phyloP scores from a whole-genome alignment of 306 rosid species.

The Quercus suber region DNA sequence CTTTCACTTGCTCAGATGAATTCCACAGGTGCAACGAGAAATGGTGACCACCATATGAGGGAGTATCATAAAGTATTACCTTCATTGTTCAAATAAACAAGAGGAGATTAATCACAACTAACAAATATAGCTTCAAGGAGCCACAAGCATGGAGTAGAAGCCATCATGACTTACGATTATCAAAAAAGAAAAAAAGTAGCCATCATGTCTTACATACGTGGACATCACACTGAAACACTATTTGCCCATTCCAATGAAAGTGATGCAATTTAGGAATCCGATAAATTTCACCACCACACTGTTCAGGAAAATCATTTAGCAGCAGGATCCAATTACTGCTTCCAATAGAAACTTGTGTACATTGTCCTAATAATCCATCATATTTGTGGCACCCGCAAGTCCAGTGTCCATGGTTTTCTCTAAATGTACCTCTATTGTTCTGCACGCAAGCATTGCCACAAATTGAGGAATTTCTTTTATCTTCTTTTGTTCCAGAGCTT shows the following conservation, averaged over 20 bases:
- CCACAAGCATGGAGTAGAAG: constrained; percentile 28
- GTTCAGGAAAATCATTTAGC: constrained; percentile 44
- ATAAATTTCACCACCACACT: constrained; percentile 30
- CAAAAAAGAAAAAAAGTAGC: constrained; percentile 11
- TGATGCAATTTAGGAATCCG: constrained; percentile 77
- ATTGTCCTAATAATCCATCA: constrained; percentile 46
- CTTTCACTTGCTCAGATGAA: constrained; percentile 45
- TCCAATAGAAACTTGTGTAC: constrained; percentile 36
- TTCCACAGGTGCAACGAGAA: constrained; percentile 47
- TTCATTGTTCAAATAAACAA: constrained; percentile 37
- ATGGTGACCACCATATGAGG: constrained; percentile 68
- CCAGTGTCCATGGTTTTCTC: constrained; percentile 25
- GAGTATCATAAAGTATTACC: constrained; percentile 77
- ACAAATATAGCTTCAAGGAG: constrained; percentile 16
- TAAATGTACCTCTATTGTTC: constrained; percentile 19
- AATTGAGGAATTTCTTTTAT: constrained; percentile 27
- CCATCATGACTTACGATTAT: constrained; percentile 38
- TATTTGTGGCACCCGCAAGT: constrained; percentile 37
- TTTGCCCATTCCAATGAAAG: constrained; percentile 73
- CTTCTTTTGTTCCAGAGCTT: constrained; percentile 25
- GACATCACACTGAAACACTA: constrained; percentile 61
- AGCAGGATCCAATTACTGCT: constrained; percentile 52
- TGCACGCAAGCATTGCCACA: constrained; percentile 34
- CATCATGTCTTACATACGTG: constrained; percentile 94
- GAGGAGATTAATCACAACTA: constrained; percentile 19